phyloP scores from a whole-genome alignment of 345 rosid species.

The Reutealis trisperma region DNA sequence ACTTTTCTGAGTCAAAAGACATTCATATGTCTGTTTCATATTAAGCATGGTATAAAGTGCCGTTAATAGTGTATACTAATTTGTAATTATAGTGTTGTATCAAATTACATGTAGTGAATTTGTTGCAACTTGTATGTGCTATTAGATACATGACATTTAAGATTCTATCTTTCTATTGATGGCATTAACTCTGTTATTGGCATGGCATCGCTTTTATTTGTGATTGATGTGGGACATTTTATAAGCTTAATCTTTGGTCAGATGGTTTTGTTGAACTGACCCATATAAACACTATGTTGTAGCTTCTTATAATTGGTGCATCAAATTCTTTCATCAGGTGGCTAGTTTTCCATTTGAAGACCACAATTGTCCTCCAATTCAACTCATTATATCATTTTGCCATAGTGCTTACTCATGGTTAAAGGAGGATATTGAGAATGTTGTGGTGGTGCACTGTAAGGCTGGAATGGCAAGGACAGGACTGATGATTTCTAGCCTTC shows the following conservation, averaged over 20 bases:
- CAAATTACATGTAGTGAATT: neutral
- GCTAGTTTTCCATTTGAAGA: conserved; percentile 93
- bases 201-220: neutral
- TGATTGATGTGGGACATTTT: neutral
- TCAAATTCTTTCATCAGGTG: conserved; percentile 48
- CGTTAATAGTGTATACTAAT: too few species aligned
- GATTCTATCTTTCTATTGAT: neutral
- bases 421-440: conserved; percentile 91
- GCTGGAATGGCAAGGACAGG: conserved; percentile 98
- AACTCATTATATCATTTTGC: conserved; percentile 70
- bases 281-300: conserved; percentile 1
- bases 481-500: conserved; percentile 88
- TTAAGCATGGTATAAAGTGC: too few species aligned
- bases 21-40: too few species aligned
- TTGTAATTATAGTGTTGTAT: too few species aligned
- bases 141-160: neutral
- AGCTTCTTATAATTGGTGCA: conserved; percentile 8
- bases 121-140: neutral
- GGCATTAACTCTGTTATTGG: neutral
- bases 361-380: conserved; percentile 88
- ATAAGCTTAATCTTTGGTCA: conserved; percentile 2
- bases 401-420: conserved; percentile 89
- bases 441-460: conserved; percentile 88
- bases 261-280: neutral
- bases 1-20: too few species aligned